Conservation (phyloP, 106 monocot genomes). For the Narthecium ossifragum region DNA sequence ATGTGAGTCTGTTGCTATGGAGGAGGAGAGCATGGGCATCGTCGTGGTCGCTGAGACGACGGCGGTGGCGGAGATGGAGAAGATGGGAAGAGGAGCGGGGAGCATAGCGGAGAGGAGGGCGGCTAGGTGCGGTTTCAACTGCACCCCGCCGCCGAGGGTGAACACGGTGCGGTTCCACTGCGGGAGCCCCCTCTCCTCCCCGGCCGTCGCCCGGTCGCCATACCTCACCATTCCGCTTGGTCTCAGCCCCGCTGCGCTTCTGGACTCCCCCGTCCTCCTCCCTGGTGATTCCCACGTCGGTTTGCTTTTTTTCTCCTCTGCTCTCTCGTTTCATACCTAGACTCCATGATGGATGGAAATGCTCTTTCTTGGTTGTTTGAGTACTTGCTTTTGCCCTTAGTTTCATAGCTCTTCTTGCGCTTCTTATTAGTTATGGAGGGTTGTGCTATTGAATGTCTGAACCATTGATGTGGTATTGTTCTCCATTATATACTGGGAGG, state of each 20-base stretch:
- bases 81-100: not conserved
- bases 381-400: not conserved
- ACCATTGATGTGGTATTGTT: not conserved
- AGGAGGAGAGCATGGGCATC: not conserved
- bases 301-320: not conserved
- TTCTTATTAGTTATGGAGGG: not conserved
- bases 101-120: not conserved
- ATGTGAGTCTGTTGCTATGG: not conserved
- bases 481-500: not conserved
- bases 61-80: not conserved
- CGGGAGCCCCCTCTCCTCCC: not conserved
- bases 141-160: not conserved
- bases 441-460: not conserved
- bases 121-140: not conserved
- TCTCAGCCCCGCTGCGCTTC: slow-evolving; percentile 16
- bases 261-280: slow-evolving; percentile 27
- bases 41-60: not conserved
- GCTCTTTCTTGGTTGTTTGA: not conserved
- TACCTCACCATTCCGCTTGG: slow-evolving; percentile 25
- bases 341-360: too few relatives aligned
- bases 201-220: slow-evolving; percentile 13
- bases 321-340: too few relatives aligned
- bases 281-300: slow-evolving; percentile 14
- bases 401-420: not conserved
- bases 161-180: not conserved